A percentile compares a stretch with the other conserved stretches of the same genome.
These are phyloP conservation scores for Aspergillus neoniger DNA, from an alignment of 2,329 filamentous ascomycete species.

Conservation along the genomic window DNA sequence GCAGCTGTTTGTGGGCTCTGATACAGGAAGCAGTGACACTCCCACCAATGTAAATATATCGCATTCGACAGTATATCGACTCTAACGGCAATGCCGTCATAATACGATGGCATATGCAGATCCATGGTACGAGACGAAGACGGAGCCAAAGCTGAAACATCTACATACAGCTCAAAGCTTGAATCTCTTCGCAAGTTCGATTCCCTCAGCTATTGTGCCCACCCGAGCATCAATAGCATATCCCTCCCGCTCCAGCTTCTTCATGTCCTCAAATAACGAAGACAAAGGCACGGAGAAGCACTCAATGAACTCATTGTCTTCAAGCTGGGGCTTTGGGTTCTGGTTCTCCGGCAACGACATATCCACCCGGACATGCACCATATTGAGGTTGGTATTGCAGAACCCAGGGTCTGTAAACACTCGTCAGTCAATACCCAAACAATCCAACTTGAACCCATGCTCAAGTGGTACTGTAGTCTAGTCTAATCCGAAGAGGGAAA, in stretches of 20 bases:
- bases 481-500: too few species aligned
- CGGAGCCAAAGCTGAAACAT: slow-evolving; percentile 30
- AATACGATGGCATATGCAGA: neutral
- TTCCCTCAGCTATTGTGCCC: slow-evolving; percentile 74
- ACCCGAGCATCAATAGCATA: slow-evolving; percentile 79
- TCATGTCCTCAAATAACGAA: slow-evolving; percentile 66
- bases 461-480: too few species aligned
- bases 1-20: neutral
- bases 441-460: too few species aligned
- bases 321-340: slow-evolving; percentile 67
- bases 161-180: slow-evolving; percentile 36
- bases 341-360: slow-evolving; percentile 69
- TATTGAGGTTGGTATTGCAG: slow-evolving; percentile 53
- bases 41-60: neutral
- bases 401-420: slow-evolving; percentile 47
- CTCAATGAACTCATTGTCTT: slow-evolving; percentile 82
- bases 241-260: slow-evolving; percentile 67
- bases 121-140: neutral
- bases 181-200: slow-evolving; percentile 66
- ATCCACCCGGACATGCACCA: slow-evolving; percentile 72
- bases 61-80: neutral
- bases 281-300: slow-evolving; percentile 69
- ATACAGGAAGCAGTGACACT: neutral
- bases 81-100: neutral
- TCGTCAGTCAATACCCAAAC: neutral